These are phyloP conservation scores for Serendipita sp. DNA, from an alignment of 768 basidiomycete species.

Conservation along the genomic window DNA sequence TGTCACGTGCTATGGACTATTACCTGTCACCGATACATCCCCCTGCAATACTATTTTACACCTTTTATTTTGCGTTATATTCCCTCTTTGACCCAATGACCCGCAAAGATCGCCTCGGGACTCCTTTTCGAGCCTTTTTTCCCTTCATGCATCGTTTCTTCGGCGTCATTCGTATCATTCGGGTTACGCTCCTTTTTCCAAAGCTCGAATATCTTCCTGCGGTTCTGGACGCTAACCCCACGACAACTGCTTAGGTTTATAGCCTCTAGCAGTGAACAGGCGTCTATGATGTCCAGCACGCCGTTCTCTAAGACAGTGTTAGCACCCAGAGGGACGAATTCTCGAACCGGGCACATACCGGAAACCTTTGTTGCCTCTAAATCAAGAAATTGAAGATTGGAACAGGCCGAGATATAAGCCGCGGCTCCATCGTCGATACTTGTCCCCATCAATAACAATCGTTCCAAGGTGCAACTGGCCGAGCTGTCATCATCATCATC, in stretches of 20 bases:
- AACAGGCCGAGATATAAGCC: slow-evolving; percentile 37
- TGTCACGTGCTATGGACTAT: neutral
- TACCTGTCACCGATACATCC: neutral
- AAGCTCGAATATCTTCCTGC: slow-evolving; percentile 55
- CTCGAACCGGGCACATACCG: slow-evolving; percentile 28
- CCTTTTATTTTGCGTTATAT: neutral
- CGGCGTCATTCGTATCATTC: neutral
- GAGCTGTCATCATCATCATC: slow-evolving; percentile 16
- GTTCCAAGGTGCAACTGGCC: slow-evolving; percentile 28
- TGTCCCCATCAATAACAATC: slow-evolving; percentile 43
- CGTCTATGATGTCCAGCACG: slow-evolving; percentile 41
- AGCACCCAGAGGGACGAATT: neutral
- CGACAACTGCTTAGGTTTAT: slow-evolving; percentile 55
- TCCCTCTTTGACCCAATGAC: neutral
- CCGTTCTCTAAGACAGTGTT: slow-evolving; percentile 28
- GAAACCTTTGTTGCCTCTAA: slow-evolving; percentile 45
- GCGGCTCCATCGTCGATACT: slow-evolving; percentile 42
- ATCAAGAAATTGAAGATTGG: slow-evolving; percentile 31
- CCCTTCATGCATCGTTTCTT: neutral
- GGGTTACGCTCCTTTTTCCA: slow-evolving; percentile 9
- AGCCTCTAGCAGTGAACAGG: slow-evolving; percentile 35
- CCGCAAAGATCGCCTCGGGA: neutral
- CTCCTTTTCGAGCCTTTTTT: too few species aligned
- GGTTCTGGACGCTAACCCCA: slow-evolving; percentile 40
- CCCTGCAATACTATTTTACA: neutral